phyloP scores from a whole-genome alignment of 23 red algal genomes.

The Agarophyton chilense region DNA sequence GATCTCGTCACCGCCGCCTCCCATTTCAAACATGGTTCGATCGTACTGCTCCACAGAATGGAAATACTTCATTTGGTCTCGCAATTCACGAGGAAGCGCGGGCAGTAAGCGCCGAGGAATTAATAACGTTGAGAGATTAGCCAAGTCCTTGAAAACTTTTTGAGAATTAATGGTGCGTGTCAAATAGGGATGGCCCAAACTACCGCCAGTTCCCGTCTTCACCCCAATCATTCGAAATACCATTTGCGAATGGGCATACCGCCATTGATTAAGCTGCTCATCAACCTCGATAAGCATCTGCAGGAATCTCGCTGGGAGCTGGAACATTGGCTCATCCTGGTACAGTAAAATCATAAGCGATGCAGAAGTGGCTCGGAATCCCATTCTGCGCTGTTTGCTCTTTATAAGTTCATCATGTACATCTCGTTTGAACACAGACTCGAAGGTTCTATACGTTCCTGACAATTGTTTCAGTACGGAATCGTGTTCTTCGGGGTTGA shows the following conservation, averaged over 20 bases:
- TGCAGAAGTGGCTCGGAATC: conserved; percentile 89
- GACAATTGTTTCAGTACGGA: conserved; percentile 66
- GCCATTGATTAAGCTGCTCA: conserved; percentile 95
- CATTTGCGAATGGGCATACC: conserved; percentile 97
- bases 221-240: conserved; percentile 97
- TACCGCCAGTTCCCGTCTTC: conserved; percentile 95
- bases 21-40: conserved; percentile 82
- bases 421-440: conserved; percentile 84
- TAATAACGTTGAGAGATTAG: conserved; percentile 92
- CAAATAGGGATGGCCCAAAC: conserved; percentile 89
- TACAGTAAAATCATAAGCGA: conserved; percentile 98
- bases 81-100: conserved; percentile 73
- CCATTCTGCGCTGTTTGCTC: conserved; percentile 68
- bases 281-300: conserved; percentile 93
- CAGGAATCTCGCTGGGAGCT: conserved; percentile 87
- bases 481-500: conserved; percentile 62
- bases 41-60: conserved; percentile 81
- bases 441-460: conserved; percentile 72
- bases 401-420: conserved; percentile 85
- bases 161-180: conserved; percentile 84
- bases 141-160: conserved; percentile 92
- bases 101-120: conserved; percentile 94
- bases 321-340: conserved; percentile 95
- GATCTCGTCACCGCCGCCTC: conserved; percentile 78
- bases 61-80: conserved; percentile 92